These are phyloP conservation scores for Parastagonospora nodorum DNA, from an alignment of 2,329 filamentous ascomycete genomes.

Conservation along the genomic window DNA sequence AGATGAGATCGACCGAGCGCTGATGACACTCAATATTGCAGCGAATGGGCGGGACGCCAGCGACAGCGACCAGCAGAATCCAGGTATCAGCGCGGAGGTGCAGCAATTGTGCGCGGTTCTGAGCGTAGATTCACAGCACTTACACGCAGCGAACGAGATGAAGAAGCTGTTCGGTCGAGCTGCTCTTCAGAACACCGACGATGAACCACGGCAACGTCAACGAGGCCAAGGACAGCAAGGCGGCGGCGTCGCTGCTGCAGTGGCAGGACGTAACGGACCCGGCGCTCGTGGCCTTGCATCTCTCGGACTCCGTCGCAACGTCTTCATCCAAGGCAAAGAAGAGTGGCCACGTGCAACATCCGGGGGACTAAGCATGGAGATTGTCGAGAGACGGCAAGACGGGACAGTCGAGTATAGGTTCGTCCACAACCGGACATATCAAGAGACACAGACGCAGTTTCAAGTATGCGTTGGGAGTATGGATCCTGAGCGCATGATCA, in stretches of 20 bases:
- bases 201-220: slow-evolving; percentile 56
- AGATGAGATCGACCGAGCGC: slow-evolving; percentile 70
- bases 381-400: slow-evolving; percentile 59
- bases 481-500: slow-evolving; percentile 82
- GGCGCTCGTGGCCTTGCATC: slow-evolving; percentile 68
- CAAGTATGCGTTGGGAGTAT: slow-evolving; percentile 78
- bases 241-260: slow-evolving; percentile 64
- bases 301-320: slow-evolving; percentile 74
- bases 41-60: slow-evolving; percentile 19
- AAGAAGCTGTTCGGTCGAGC: slow-evolving; percentile 71
- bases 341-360: slow-evolving; percentile 81
- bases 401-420: slow-evolving; percentile 77
- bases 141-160: slow-evolving; percentile 94
- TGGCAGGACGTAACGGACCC: slow-evolving; percentile 61
- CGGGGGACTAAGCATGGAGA: slow-evolving; percentile 82
- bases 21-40: slow-evolving; percentile 60
- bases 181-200: slow-evolving; percentile 62
- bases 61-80: slow-evolving; percentile 21
- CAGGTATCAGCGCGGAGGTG: slow-evolving; percentile 44
- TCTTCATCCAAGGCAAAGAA: slow-evolving; percentile 85
- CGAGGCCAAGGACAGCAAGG: slow-evolving; percentile 63
- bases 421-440: slow-evolving; percentile 75
- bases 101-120: slow-evolving; percentile 61
- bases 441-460: slow-evolving; percentile 76
- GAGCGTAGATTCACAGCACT: slow-evolving; percentile 69